Conservation (phyloP, 129 eudicot genomes). For the Ambrosia trifida region DNA sequence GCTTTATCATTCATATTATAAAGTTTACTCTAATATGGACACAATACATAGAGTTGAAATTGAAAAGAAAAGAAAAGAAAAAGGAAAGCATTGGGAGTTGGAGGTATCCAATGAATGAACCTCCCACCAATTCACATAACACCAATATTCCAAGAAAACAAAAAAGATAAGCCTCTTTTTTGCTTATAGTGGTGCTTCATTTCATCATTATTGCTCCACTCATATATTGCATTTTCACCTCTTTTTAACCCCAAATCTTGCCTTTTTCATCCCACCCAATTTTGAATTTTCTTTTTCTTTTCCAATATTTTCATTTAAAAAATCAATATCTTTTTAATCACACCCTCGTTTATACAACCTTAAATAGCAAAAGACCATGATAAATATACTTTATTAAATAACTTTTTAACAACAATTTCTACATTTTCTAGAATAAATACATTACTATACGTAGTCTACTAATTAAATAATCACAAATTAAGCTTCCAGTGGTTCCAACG, state of each 20-base stretch:
- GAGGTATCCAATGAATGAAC: conserved; percentile 39
- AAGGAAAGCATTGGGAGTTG: conserved; percentile 28
- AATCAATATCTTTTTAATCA: neutral
- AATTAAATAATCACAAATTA: too few species aligned
- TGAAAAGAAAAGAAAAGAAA: conserved; percentile 19
- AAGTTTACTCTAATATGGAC: conserved; percentile 43
- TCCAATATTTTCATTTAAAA: neutral
- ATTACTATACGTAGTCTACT: too few species aligned
- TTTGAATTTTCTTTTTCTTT: neutral
- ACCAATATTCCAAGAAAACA: conserved; percentile 30
- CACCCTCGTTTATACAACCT: too few species aligned
- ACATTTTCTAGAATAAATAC: too few species aligned
- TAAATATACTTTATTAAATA: too few species aligned
- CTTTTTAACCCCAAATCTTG: conserved; percentile 33
- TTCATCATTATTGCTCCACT: conserved; percentile 42
- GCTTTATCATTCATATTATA: conserved; percentile 5
- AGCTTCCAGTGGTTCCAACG: too few species aligned
- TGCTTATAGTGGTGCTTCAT: conserved; percentile 38
- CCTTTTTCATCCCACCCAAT: conserved; percentile 24
- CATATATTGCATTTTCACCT: conserved; percentile 31
- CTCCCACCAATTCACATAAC: conserved; percentile 25
- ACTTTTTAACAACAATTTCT: too few species aligned
- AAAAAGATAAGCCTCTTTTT: conserved; percentile 35
- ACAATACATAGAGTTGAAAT: conserved; percentile 34
- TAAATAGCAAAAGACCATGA: too few species aligned